Conservation (phyloP, 257 asterid species). For the Leptodermis oblonga region DNA sequence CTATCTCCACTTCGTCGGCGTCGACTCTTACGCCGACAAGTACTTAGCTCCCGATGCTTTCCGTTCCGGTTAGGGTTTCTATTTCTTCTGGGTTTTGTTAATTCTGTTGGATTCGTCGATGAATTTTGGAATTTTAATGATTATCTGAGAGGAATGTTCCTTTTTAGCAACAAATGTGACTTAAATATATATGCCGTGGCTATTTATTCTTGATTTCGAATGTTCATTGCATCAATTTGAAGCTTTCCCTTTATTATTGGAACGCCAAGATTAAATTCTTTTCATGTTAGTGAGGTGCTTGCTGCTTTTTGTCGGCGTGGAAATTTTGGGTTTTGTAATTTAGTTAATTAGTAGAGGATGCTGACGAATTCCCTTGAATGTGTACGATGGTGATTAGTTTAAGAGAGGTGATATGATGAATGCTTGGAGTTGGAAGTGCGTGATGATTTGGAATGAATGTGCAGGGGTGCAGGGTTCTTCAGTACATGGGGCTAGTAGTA, state of each 20-base stretch:
- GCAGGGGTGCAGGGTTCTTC: conserved; percentile 87
- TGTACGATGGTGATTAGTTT: not conserved
- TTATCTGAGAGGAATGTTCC: not conserved
- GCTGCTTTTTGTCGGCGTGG: too few species aligned
- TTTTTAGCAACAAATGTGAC: not conserved
- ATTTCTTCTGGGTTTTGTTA: not conserved
- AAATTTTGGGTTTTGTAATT: not conserved
- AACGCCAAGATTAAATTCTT: not conserved
- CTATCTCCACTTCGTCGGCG: conserved; percentile 70
- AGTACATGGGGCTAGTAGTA: conserved; percentile 49
- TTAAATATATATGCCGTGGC: not conserved
- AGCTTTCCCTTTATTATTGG: not conserved
- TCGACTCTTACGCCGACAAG: conserved; percentile 74
- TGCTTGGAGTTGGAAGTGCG: not conserved
- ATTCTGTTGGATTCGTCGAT: not conserved
- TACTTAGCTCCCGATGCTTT: conserved; percentile 34
- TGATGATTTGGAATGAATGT: conserved; percentile 24
- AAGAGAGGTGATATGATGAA: not conserved
- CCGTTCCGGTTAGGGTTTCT: conserved; percentile 46
- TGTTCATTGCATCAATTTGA: not conserved
- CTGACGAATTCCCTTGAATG: not conserved
- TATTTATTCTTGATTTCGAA: not conserved
- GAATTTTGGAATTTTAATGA: not conserved
- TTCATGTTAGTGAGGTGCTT: not conserved
- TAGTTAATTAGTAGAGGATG: not conserved